Conservation (phyloP, 345 rosid genomes). For the Camelina laxa region DNA sequence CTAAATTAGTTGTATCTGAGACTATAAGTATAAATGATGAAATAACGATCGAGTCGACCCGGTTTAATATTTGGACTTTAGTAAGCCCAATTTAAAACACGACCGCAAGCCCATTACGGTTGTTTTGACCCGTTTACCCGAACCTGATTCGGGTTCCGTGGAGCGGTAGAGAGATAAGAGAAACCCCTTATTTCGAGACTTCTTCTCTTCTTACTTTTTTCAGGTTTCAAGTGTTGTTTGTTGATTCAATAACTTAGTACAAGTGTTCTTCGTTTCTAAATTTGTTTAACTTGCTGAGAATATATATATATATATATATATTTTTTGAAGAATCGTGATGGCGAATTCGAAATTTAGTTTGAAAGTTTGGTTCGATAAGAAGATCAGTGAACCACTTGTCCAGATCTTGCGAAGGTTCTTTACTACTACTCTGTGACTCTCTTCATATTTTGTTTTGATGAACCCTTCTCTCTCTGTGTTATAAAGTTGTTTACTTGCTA, state of each 20-base stretch:
- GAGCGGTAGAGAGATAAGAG: conserved; percentile 8
- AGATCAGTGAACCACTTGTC: conserved; percentile 71
- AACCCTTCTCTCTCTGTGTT: not conserved
- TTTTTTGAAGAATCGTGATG: conserved; percentile 38
- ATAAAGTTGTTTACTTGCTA: conserved; percentile 2
- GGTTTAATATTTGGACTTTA: not conserved
- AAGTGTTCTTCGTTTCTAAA: not conserved
- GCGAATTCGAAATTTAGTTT: conserved; percentile 42
- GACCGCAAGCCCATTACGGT: not conserved
- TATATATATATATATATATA: not conserved
- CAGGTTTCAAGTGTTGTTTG: not conserved
- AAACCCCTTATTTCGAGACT: not conserved
- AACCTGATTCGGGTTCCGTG: conserved; percentile 4
- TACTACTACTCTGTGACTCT: not conserved
- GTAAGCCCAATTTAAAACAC: not conserved
- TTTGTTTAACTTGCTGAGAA: not conserved
- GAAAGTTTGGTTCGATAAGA: conserved; percentile 57
- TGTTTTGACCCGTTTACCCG: conserved; percentile 14
- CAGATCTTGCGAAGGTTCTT: conserved; percentile 76
- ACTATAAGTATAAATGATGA: too few species aligned
- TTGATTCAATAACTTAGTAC: not conserved
- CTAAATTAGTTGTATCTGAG: too few species aligned
- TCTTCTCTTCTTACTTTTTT: not conserved
- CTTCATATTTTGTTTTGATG: not conserved
- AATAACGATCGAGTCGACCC: not conserved